Evolutionary conservation across 2,329 filamentous ascomycete species (phyloP).

Genomic region (Epichloe festucae): DNA sequence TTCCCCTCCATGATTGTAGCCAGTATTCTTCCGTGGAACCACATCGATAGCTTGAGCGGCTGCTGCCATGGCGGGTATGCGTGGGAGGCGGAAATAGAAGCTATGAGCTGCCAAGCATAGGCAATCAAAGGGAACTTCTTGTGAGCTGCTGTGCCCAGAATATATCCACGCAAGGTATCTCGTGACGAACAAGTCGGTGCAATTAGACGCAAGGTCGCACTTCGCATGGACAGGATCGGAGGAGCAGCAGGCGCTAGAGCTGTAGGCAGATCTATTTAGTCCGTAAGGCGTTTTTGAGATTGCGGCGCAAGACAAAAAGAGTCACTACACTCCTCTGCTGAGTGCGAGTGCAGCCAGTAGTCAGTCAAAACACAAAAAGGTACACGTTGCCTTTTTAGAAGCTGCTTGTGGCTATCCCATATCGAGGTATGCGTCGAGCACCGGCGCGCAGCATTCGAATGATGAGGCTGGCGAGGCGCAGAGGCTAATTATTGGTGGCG

Average conservation of each 20-base stretch:
- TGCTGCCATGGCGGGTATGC: conserved; percentile 6
- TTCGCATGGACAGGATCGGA: too few species aligned
- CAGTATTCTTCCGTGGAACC: not conserved
- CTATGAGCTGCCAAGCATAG: not conserved
- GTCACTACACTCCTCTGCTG: not conserved
- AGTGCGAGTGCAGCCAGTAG: not conserved
- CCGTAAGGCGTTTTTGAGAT: not conserved
- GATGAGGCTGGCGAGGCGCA: not conserved
- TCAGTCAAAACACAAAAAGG: not conserved
- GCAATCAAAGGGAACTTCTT: not conserved
- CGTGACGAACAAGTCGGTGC: not conserved
- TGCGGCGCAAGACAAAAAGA: not conserved
- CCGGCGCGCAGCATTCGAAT: not conserved
- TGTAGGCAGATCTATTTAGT: not conserved
- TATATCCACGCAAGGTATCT: not conserved
- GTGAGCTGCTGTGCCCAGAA: not conserved
- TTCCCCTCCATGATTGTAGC: conserved; percentile 1
- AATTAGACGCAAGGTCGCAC: not conserved
- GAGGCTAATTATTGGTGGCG: not conserved
- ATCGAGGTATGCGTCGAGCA: conserved; percentile 1
- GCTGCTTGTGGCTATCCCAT: not conserved
- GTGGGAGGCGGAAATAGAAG: not conserved
- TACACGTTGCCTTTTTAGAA: not conserved
- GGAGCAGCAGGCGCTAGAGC: not conserved
- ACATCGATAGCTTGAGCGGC: conserved; percentile 12